phyloP scores from a whole-genome alignment of 768 basidiomycete genomes.

The Trametes cubensis region DNA sequence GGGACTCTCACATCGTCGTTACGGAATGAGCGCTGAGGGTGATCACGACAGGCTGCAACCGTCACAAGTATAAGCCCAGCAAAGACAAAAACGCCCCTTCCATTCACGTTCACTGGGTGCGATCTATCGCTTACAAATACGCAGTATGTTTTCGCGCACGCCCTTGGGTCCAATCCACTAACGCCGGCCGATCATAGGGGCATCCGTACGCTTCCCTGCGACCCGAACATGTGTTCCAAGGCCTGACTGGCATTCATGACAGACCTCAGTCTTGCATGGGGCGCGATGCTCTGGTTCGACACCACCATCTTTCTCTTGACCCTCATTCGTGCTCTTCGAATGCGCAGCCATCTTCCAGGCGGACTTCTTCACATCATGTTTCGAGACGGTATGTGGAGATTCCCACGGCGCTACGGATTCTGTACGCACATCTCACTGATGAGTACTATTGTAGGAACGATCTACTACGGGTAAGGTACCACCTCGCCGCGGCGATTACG shows the following conservation, averaged over 20 bases:
- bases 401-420: neutral
- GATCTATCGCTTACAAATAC: slow-evolving; percentile 16
- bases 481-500: neutral
- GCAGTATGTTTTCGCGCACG: slow-evolving; percentile 10
- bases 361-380: slow-evolving; percentile 20
- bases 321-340: slow-evolving; percentile 9
- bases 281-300: slow-evolving; percentile 23
- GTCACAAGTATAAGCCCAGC: slow-evolving; percentile 2
- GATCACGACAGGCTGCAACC: slow-evolving; percentile 1
- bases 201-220: slow-evolving; percentile 10
- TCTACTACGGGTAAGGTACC: slow-evolving; percentile 20
- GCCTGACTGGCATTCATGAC: neutral
- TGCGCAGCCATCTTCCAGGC: slow-evolving; percentile 12
- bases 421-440: neutral
- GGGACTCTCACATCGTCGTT: neutral
- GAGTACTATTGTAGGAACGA: slow-evolving; percentile 6
- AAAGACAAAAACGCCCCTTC: neutral
- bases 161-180: neutral
- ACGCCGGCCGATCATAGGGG: neutral
- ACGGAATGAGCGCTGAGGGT: neutral
- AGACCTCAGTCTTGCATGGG: slow-evolving; percentile 27
- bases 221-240: neutral
- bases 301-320: slow-evolving; percentile 22
- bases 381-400: slow-evolving; percentile 18
- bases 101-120: slow-evolving; percentile 12